A percentile compares a stretch with the other conserved stretches of the same genome.
Evolutionary conservation across 371 early-diverging fungal genomes (phyloP).

Genomic region (Blyttiomyces sp.): DNA sequence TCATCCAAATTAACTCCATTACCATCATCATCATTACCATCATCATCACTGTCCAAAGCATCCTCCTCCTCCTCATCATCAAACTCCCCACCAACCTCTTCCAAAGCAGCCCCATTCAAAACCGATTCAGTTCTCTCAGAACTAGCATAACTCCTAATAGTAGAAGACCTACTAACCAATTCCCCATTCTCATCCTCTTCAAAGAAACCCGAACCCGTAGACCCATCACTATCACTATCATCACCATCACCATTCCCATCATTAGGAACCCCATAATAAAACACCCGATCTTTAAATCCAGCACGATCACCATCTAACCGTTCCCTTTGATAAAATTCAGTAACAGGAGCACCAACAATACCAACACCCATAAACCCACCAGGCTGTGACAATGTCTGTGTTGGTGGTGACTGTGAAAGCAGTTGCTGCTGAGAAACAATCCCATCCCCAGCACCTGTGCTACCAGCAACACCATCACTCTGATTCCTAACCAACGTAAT

Average conservation of each 20-base stretch:
- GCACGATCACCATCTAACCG: not conserved
- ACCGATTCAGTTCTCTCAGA: too few relatives aligned
- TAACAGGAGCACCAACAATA: too few relatives aligned
- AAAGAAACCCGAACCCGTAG: too few relatives aligned
- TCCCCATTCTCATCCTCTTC: slow-evolving; percentile 33
- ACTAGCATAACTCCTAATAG: too few relatives aligned
- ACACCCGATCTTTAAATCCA: slow-evolving; percentile 14
- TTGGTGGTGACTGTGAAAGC: too few relatives aligned
- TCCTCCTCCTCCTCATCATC: slow-evolving; percentile 2
- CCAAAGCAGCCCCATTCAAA: not conserved
- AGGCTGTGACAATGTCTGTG: too few relatives aligned
- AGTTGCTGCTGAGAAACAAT: not conserved
- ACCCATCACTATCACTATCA: slow-evolving; percentile 5
- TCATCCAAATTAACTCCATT: slow-evolving; percentile 11
- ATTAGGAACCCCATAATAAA: slow-evolving; percentile 26
- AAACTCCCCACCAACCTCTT: slow-evolving; percentile 14
- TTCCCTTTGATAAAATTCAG: too few relatives aligned
- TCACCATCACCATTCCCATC: slow-evolving; percentile 1
- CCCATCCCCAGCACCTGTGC: not conserved
- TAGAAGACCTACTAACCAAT: not conserved
- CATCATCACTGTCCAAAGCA: not conserved
- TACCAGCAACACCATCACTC: not conserved
- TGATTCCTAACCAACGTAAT: slow-evolving; percentile 11
- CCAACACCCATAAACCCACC: too few relatives aligned
- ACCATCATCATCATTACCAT: slow-evolving; percentile 20